These are phyloP conservation scores for Diutina ranongensis DNA, from an alignment of 1,139 yeast species.

Conservation along the genomic window DNA sequence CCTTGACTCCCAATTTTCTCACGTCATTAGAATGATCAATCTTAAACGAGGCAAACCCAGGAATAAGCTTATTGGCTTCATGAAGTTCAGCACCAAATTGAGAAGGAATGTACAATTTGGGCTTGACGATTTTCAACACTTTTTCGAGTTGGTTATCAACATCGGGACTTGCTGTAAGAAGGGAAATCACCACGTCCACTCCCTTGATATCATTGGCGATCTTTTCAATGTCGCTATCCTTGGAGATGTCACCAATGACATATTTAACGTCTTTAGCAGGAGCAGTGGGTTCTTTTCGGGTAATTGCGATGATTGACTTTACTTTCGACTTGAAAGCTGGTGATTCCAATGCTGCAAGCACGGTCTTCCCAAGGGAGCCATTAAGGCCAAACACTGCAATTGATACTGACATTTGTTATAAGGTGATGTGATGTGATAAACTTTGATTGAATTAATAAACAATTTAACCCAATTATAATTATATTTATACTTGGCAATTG, in stretches of 20 bases:
- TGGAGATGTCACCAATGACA: conserved; percentile 19
- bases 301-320: conserved; percentile 39
- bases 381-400: conserved; percentile 43
- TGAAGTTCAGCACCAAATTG: conserved; percentile 41
- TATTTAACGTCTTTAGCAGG: conserved; percentile 21
- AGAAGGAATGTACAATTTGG: conserved; percentile 48
- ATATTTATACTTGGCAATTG: too few relatives aligned
- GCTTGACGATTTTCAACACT: conserved; percentile 28
- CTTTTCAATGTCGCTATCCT: conserved; percentile 15
- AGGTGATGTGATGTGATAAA: too few relatives aligned
- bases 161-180: conserved; percentile 20
- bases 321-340: conserved; percentile 29
- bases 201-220: conserved; percentile 28
- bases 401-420: background rate
- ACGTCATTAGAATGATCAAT: conserved; percentile 26
- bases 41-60: conserved; percentile 29
- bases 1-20: conserved; percentile 37
- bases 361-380: conserved; percentile 41
- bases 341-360: conserved; percentile 32
- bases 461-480: too few relatives aligned
- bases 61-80: conserved; percentile 15
- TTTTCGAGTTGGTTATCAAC: conserved; percentile 18
- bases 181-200: conserved; percentile 39
- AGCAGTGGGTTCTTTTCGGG: conserved; percentile 29
- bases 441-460: too few relatives aligned